Evolutionary conservation across 1,284 basidiomycete species (phyloP), one percentile per base, ranked within the genome.

Genomic region (Phellopilus nigrolimitatus): DNA sequence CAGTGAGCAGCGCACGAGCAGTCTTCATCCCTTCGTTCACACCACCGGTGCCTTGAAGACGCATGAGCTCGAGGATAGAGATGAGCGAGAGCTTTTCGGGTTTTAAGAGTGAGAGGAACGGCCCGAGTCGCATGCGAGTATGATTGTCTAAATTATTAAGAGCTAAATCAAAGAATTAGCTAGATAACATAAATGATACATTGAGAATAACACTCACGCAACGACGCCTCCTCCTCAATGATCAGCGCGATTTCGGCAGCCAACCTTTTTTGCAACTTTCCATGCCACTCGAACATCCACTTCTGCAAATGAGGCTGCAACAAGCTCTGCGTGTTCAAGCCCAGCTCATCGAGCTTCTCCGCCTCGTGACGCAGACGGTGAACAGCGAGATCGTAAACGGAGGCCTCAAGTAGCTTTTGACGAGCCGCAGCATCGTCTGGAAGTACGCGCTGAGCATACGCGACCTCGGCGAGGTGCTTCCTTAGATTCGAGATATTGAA

Each of bases 241-340:
- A 92, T 74, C 2, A 66, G 68, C 10, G 67, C 64, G 24, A 92
- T 77, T 56, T 88, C 83, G 0, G 67, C 60, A 52, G 72, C 69
- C 8, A 95, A 66, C 12, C 79, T 69, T 1, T 52, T 65, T 27
- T 76, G 70, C 24, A 95, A 74, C 49, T 76, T 76, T n/a, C 71
- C 63, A 59, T 92, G 82, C 93, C 92, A 97, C 2, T 81, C 71
- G 81, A 88, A 89, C 90, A 95, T 93, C 87, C 88, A 89, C 25
- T 71, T 68, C 60, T 88, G 84, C 15, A 97, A 69, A 54, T 80
- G 76, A 24, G 67, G 70, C 28, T 74, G 70, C 47, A 74, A 72
- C 19, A 90, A 69, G 5, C 70, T 69, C 19, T 68, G 69, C 51
- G 71, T 73, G 28, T 70, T 72, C 5, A 86, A 58, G 5, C 83